Percentiles rank a stretch among this genome's conserved stretches.
These are phyloP conservation scores for Podospora pseudocomata DNA, from an alignment of 495 filamentous ascomycete species.

Conservation along the genomic window DNA sequence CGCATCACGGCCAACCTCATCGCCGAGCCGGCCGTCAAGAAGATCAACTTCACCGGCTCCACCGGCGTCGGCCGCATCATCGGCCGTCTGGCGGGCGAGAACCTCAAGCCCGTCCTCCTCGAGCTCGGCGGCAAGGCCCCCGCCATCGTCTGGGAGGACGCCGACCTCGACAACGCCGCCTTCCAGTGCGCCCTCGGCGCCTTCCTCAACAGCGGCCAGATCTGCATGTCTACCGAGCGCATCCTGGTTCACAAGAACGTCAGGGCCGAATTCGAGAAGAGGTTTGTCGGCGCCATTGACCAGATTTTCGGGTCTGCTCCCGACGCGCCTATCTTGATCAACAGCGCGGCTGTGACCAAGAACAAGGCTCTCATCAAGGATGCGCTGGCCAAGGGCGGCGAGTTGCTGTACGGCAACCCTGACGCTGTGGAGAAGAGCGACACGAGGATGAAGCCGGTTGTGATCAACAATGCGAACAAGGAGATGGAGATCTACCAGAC, in stretches of 20 bases:
- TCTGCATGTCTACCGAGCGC: constrained; percentile 90
- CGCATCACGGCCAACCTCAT: constrained; percentile 57
- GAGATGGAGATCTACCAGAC: constrained; percentile 80
- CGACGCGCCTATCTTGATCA: constrained; percentile 60
- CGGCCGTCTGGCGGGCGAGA: constrained; percentile 53
- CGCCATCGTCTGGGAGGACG: constrained; percentile 63
- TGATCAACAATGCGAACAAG: constrained; percentile 65
- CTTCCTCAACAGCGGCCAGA: constrained; percentile 66
- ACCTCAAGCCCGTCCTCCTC: constrained; percentile 66
- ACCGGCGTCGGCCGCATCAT: constrained; percentile 58
- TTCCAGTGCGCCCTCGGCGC: constrained; percentile 48
- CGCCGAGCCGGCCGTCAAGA: constrained; percentile 51
- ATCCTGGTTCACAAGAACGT: constrained; percentile 76
- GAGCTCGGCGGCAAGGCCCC: constrained; percentile 67
- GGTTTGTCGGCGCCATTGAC: constrained; percentile 53
- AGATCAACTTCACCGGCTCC: constrained; percentile 67
- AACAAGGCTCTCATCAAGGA: constrained; percentile 63
- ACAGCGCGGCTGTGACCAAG: constrained; percentile 57
- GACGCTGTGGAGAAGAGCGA: constrained; percentile 41
- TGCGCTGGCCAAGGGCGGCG: constrained; percentile 66
- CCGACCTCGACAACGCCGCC: constrained; percentile 58
- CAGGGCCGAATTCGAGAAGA: constrained; percentile 59
- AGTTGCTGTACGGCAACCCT: constrained; percentile 57
- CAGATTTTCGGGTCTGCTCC: constrained; percentile 46
- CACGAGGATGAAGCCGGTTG: constrained; percentile 65